phyloP scores from a whole-genome alignment of 148 eudicot genomes.

The Fagopyrum homotropicum region DNA sequence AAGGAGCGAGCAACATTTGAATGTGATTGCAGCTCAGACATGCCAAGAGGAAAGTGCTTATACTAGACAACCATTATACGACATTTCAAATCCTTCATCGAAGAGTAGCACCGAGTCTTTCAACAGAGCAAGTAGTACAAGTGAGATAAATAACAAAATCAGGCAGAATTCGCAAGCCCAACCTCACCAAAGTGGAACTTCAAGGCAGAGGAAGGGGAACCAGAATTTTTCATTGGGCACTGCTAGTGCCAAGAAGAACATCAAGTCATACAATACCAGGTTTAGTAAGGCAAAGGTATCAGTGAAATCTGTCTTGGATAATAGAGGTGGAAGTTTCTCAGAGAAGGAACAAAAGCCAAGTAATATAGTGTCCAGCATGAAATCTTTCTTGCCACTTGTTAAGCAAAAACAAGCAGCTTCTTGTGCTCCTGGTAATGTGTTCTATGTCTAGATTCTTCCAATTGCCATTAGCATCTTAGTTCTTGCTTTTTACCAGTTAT shows the following conservation, averaged over 20 bases:
- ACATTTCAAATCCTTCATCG: constrained; percentile 33
- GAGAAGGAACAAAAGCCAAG: constrained; percentile 49
- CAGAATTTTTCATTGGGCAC: constrained; percentile 35
- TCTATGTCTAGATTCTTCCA: neutral
- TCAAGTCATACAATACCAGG: constrained; percentile 37
- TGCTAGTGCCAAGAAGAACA: constrained; percentile 34
- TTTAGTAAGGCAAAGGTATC: constrained; percentile 42
- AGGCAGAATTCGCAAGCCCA: constrained; percentile 27
- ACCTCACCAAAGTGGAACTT: constrained; percentile 24
- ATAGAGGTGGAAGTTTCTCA: constrained; percentile 41
- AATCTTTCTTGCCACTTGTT: constrained; percentile 79
- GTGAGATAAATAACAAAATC: constrained; percentile 30
- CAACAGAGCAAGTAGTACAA: constrained; percentile 26
- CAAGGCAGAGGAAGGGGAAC: constrained; percentile 40
- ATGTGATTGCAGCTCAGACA: neutral
- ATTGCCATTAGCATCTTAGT: neutral
- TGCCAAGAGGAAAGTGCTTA: constrained; percentile 16
- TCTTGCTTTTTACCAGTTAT: neutral
- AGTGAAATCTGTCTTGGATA: constrained; percentile 46
- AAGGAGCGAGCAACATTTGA: constrained; percentile 20
- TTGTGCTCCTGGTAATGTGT: constrained; percentile 48
- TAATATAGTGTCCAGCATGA: constrained; percentile 73
- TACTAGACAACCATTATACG: constrained; percentile 39
- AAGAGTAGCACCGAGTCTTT: constrained; percentile 38
- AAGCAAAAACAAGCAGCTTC: constrained; percentile 76